Evolutionary conservation across 2,329 filamentous ascomycete genomes (phyloP).

Genomic region (Arthrobotrys megalospora): DNA sequence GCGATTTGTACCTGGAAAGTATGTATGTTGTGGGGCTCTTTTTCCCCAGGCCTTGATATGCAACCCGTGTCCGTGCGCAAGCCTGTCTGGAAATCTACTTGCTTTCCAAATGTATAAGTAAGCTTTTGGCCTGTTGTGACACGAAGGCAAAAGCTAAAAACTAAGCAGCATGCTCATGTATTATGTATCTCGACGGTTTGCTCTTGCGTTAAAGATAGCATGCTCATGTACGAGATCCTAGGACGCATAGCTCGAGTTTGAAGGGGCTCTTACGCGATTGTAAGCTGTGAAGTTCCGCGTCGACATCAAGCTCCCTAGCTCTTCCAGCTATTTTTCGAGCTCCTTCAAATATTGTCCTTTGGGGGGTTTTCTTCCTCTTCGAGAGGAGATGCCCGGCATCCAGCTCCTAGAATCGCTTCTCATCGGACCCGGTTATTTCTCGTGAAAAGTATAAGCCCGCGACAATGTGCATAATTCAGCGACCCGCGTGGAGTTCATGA

Average conservation of each 20-base stretch:
- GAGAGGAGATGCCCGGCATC: constrained; percentile 1
- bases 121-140: constrained; percentile 41
- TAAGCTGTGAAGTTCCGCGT: constrained; percentile 27
- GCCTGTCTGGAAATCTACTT: constrained; percentile 54
- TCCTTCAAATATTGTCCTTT: constrained; percentile 40
- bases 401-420: constrained; percentile 5
- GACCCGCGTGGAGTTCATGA: constrained; percentile 39
- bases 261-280: constrained; percentile 31
- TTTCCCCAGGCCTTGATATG: constrained; percentile 33
- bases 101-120: constrained; percentile 46
- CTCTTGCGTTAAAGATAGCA: constrained; percentile 33
- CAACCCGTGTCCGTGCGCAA: constrained; percentile 53
- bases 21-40: constrained; percentile 44
- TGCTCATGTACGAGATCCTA: constrained; percentile 16
- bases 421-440: constrained; percentile 52
- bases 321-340: constrained; percentile 32
- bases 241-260: constrained; percentile 19
- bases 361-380: background rate
- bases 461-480: constrained; percentile 31
- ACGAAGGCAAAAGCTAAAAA: constrained; percentile 31
- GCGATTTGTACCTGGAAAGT: constrained; percentile 42
- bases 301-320: constrained; percentile 5
- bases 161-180: constrained; percentile 15
- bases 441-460: constrained; percentile 32
- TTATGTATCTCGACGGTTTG: constrained; percentile 20